Evolutionary conservation across 2,329 filamentous ascomycete species (phyloP).

Genomic region (Pseudogymnoascus pannorum): DNA sequence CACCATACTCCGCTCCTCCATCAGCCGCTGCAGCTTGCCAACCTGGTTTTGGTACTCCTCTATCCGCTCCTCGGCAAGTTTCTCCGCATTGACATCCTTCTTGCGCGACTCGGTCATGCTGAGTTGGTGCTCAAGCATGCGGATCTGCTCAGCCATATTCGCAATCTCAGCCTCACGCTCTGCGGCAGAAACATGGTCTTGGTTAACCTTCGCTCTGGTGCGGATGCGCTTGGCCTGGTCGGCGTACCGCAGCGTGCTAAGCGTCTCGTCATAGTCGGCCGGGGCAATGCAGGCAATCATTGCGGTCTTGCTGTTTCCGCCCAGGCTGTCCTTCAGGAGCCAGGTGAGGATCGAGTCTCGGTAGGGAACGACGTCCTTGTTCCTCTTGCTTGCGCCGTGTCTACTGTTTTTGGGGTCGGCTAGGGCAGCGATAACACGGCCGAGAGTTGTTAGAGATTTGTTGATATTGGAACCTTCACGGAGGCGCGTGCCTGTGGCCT

Average conservation of each 20-base stretch:
- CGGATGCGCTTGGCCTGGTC: constrained; percentile 97
- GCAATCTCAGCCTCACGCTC: constrained; percentile 90
- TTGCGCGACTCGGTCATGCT: constrained; percentile 58
- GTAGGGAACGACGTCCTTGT: constrained; percentile 76
- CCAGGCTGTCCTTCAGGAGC: constrained; percentile 91
- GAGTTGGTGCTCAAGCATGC: constrained; percentile 60
- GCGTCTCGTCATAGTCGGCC: constrained; percentile 92
- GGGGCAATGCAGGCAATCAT: constrained; percentile 99
- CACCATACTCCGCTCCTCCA: constrained; percentile 89
- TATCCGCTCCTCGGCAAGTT: constrained; percentile 64
- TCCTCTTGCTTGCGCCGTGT: constrained; percentile 48
- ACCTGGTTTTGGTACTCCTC: constrained; percentile 95
- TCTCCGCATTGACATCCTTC: constrained; percentile 69
- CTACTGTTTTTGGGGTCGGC: constrained; percentile 59
- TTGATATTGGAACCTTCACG: constrained; percentile 98
- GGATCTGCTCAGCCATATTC: constrained; percentile 94
- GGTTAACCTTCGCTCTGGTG: constrained; percentile 88
- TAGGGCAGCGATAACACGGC: constrained; percentile 89
- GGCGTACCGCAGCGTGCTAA: constrained; percentile 92
- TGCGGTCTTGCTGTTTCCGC: constrained; percentile 95
- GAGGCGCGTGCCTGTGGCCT: constrained; percentile 84
- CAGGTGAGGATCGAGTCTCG: constrained; percentile 77
- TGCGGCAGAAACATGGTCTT: constrained; percentile 85
- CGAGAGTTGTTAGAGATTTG: constrained; percentile 92
- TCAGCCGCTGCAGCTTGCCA: constrained; percentile 81